Evolutionary conservation across 2,329 filamentous ascomycete genomes (phyloP).

Genomic region (Zopfia rhizophila): DNA sequence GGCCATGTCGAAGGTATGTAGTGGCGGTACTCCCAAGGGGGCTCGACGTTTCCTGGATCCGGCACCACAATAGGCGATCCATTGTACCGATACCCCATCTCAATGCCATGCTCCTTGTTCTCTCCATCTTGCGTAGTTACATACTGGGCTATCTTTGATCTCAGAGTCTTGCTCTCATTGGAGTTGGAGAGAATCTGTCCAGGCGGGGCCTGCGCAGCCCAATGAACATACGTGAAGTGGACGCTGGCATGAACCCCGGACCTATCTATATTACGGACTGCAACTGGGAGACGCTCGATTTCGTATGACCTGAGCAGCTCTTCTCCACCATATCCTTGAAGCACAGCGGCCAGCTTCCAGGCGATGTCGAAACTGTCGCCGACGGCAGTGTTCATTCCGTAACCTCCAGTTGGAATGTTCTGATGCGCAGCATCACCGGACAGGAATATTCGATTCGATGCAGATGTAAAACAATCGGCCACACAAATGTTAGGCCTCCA

Average conservation of each 20-base stretch:
- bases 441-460: conserved; percentile 27
- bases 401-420: conserved; percentile 49
- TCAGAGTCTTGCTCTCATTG: conserved; percentile 9
- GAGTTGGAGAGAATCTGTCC: not conserved
- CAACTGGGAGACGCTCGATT: conserved; percentile 39
- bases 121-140: conserved; percentile 31
- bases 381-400: conserved; percentile 53
- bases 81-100: conserved; percentile 41
- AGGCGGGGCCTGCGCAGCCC: not conserved
- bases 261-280: conserved; percentile 34
- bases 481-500: conserved; percentile 45
- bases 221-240: conserved; percentile 6
- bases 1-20: conserved; percentile 45
- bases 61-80: conserved; percentile 14
- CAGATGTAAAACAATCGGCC: conserved; percentile 33
- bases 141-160: conserved; percentile 19
- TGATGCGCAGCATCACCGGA: conserved; percentile 42
- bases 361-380: conserved; percentile 49
- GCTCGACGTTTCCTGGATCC: conserved; percentile 12
- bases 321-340: conserved; percentile 36
- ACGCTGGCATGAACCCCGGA: conserved; percentile 22
- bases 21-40: conserved; percentile 18
- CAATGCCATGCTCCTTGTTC: conserved; percentile 39
- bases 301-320: conserved; percentile 40
- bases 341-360: conserved; percentile 46